A percentile compares a stretch with the other conserved stretches of the same genome.
Evolutionary conservation across 768 basidiomycete genomes (phyloP).

Genomic region (Boletus rubescentipes): DNA sequence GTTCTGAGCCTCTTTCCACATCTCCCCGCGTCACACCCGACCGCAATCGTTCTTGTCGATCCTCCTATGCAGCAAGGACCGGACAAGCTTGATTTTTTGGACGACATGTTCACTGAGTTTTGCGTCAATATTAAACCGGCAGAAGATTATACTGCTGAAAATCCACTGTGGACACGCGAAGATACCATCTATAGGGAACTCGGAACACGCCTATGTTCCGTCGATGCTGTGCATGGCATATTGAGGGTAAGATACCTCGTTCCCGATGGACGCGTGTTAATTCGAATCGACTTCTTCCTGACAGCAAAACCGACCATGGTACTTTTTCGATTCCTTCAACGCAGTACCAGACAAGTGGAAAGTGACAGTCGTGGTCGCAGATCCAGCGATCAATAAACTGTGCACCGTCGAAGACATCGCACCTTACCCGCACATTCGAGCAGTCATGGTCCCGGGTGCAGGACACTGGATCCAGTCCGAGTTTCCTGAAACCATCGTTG

Average conservation of each 20-base stretch:
- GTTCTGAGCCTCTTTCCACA: constrained; percentile 10
- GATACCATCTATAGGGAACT: constrained; percentile 9
- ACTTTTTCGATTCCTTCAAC: constrained; percentile 9
- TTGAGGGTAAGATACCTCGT: background rate
- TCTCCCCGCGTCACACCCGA: constrained; percentile 9
- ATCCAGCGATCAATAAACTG: constrained; percentile 7
- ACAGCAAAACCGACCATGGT: constrained; percentile 20
- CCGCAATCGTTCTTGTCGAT: constrained; percentile 19
- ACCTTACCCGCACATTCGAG: constrained; percentile 13
- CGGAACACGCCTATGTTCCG: constrained; percentile 11
- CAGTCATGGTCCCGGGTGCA: constrained; percentile 11
- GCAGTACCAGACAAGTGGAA: constrained; percentile 12
- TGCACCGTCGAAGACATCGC: constrained; percentile 8
- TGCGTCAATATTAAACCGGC: background rate
- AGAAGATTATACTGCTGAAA: background rate
- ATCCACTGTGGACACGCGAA: constrained; percentile 17
- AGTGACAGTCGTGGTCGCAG: constrained; percentile 16
- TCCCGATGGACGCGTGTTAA: background rate
- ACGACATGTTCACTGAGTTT: background rate
- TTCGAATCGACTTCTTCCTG: background rate
- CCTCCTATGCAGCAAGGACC: constrained; percentile 3
- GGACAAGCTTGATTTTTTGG: background rate
- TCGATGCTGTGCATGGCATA: constrained; percentile 3
- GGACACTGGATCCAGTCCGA: constrained; percentile 30
- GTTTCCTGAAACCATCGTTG: constrained; percentile 20